Base-by-base conservation (phyloP, 441 rosid genomes). In the Euphorbia celastroides region DNA sequence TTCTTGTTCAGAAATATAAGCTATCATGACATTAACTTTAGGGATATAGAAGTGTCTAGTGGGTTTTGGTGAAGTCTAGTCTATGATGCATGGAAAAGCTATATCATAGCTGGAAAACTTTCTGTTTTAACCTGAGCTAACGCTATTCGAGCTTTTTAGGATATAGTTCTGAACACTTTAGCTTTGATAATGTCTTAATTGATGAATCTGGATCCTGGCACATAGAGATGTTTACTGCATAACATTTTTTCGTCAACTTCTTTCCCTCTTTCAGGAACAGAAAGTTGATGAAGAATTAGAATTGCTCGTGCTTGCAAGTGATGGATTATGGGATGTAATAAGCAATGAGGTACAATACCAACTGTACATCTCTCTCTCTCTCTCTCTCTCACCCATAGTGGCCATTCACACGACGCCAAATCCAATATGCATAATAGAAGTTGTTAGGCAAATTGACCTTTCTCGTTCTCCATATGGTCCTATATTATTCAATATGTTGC, bases 271-370 rank as follows among this genome's bases (percentile, higher is more conserved):
- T 34, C 86, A 95, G 99, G 98, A 92, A 60, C 81, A 77, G 75
- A 84, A 81, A 75, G 67, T 95, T 62, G 88, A 88, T 67, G 81
- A 87, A 57, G 97, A 88, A 63, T 65, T 86, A 7, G 97, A 92
- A 72, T 70, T 88, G 72, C 93, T 95, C 52, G 93, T 95, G 63
- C 92, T 94, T 68, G 97, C 97, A 55, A 95, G 96, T 75, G 99
- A 92, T 76, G 99, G 99, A 70, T 70, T 94, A 57, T 94, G 99
- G 99, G 99, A 94, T 80, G 99, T 92, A 11, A 87, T 95, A 13
- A 93, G 88, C 14, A 95, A 95, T 77, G 98, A 90, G 84, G 99
- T 88, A 82, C 38, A 34, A 9, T 34, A n/a, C n/a, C n/a, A n/a
- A n/a, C n/a, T n/a, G n/a, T n/a, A n/a, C n/a, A n/a, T n/a, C n/a